Percentiles rank a stretch among this genome's conserved stretches.
Evolutionary conservation across 148 eudicot species (phyloP).

Genomic region (Silene uniflora): DNA sequence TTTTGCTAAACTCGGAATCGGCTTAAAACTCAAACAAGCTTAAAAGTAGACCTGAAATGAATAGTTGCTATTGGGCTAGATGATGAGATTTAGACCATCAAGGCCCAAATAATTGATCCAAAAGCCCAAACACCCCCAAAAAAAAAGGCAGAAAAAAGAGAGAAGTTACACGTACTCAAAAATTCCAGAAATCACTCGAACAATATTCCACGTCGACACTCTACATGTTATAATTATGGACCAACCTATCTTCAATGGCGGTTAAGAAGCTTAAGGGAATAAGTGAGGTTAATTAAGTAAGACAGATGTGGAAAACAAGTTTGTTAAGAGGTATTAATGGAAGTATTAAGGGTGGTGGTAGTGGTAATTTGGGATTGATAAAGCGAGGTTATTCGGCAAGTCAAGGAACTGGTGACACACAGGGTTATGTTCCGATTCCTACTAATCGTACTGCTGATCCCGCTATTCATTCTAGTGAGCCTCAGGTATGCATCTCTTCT

Average conservation of each 20-base stretch:
- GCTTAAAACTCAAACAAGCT: too few species aligned
- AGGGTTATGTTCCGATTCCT: conserved; percentile 24
- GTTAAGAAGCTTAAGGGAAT: too few species aligned
- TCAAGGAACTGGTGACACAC: conserved; percentile 20
- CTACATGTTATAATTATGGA: neutral
- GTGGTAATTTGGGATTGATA: conserved; percentile 8
- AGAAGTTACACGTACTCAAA: conserved; percentile 1
- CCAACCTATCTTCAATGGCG: neutral
- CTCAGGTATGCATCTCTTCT: conserved; percentile 1
- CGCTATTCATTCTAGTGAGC: conserved; percentile 28
- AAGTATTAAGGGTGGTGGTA: conserved; percentile 14
- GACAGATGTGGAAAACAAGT: conserved; percentile 25
- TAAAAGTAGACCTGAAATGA: too few species aligned
- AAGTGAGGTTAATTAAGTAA: neutral
- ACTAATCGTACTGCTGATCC: conserved; percentile 25
- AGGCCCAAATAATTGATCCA: neutral
- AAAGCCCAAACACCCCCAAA: neutral
- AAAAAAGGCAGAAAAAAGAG: neutral
- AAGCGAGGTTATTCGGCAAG: conserved; percentile 18
- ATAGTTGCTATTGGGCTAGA: neutral
- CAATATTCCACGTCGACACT: conserved; percentile 15
- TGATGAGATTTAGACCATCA: neutral
- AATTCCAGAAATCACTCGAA: conserved; percentile 28
- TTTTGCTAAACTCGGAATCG: too few species aligned
- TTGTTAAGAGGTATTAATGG: neutral